Evolutionary conservation across 2,329 filamentous ascomycete genomes (phyloP).

Genomic region (Penicillium polonicum): DNA sequence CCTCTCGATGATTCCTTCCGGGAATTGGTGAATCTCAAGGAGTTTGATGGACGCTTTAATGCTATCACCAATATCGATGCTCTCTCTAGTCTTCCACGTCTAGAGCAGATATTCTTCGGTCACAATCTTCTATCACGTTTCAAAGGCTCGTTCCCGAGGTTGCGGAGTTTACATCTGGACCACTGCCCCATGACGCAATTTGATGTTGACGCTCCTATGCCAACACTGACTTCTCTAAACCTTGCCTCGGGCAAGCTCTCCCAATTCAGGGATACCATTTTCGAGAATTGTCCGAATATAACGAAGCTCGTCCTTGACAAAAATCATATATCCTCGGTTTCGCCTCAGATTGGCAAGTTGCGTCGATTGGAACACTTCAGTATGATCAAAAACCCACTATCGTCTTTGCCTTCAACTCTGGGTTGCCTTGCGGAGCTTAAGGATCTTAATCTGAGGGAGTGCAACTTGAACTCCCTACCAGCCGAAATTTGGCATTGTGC

Average conservation of each 20-base stretch:
- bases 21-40: slow-evolving; percentile 73
- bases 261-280: slow-evolving; percentile 80
- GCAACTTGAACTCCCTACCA: slow-evolving; percentile 85
- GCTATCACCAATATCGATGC: slow-evolving; percentile 83
- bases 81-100: slow-evolving; percentile 75
- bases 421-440: slow-evolving; percentile 82
- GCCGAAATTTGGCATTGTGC: slow-evolving; percentile 95
- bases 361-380: slow-evolving; percentile 85
- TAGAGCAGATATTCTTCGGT: slow-evolving; percentile 85
- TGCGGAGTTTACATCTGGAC: slow-evolving; percentile 83
- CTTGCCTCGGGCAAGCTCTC: slow-evolving; percentile 88
- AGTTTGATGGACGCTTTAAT: slow-evolving; percentile 95
- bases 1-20: slow-evolving; percentile 71
- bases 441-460: slow-evolving; percentile 84
- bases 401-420: slow-evolving; percentile 79
- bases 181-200: slow-evolving; percentile 96
- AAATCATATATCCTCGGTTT: slow-evolving; percentile 92
- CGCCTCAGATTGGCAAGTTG: slow-evolving; percentile 78
- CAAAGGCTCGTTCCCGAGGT: slow-evolving; percentile 78
- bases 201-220: slow-evolving; percentile 72
- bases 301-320: slow-evolving; percentile 87
- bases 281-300: slow-evolving; percentile 81
- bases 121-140: slow-evolving; percentile 93
- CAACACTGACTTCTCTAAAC: slow-evolving; percentile 81
- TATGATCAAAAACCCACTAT: slow-evolving; percentile 87